Conservation (phyloP, 176 grass and related monocot genomes). For the Oryza brachyantha region DNA sequence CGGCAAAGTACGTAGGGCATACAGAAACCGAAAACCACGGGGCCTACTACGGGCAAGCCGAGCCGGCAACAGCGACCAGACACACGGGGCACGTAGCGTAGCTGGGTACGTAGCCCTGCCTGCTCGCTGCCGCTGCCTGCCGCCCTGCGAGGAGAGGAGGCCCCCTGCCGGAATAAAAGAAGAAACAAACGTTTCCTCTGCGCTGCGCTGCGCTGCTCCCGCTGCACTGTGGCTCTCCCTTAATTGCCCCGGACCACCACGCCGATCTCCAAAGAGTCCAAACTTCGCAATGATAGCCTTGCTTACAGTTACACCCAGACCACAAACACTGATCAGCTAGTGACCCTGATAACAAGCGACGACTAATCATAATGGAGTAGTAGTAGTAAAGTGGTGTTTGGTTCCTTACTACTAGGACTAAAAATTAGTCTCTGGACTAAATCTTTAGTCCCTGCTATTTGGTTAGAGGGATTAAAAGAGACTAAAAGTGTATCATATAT, state of each 20-base stretch:
- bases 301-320: background rate
- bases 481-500: no score
- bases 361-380: no score
- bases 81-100: conserved; percentile 13
- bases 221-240: background rate
- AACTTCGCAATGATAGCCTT: background rate
- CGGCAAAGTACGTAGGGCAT: background rate
- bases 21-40: no score
- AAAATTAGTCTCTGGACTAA: no score
- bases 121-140: background rate
- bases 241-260: background rate
- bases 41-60: no score
- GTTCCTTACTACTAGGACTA: no score
- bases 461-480: no score
- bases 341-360: no score
- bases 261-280: background rate
- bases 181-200: conserved; percentile 18
- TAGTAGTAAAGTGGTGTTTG: no score
- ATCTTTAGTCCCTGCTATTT: no score
- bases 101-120: background rate
- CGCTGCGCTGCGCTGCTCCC: background rate
- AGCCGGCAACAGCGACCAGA: conserved; percentile 22
- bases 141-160: background rate
- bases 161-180: conserved; percentile 30
- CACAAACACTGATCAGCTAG: no score